These are phyloP conservation scores for Lichenothelia convexa DNA, from an alignment of 495 filamentous ascomycete species.

Conservation along the genomic window DNA sequence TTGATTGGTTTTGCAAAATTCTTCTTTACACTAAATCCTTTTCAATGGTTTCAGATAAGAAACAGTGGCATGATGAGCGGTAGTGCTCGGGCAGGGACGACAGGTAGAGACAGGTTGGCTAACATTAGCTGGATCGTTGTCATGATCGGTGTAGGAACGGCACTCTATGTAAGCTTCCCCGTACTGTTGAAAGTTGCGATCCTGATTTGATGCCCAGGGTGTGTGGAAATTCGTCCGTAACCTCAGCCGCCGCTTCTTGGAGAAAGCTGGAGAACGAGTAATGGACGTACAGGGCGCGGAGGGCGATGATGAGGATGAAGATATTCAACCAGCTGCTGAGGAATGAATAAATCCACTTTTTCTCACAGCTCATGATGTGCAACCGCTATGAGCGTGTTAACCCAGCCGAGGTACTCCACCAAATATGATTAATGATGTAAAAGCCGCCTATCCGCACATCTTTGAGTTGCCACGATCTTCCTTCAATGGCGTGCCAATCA, in stretches of 20 bases:
- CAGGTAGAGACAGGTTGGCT: conserved; percentile 54
- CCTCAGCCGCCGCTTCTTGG: conserved; percentile 48
- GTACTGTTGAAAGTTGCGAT: neutral
- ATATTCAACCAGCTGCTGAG: conserved; percentile 1
- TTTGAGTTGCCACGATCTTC: conserved; percentile 75
- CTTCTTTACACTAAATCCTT: conserved; percentile 53
- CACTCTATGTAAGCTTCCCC: conserved; percentile 55
- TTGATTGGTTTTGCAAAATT: conserved; percentile 72
- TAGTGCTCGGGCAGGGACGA: conserved; percentile 33
- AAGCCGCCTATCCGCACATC: conserved; percentile 39
- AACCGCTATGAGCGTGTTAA: neutral
- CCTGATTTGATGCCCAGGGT: conserved; percentile 28
- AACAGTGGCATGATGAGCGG: conserved; percentile 28
- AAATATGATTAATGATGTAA: neutral
- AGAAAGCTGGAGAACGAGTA: conserved; percentile 59
- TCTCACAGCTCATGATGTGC: no score
- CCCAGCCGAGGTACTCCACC: neutral
- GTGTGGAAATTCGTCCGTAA: conserved; percentile 63
- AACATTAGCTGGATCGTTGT: conserved; percentile 61
- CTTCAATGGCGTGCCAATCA: conserved; percentile 71
- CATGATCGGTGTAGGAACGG: conserved; percentile 59
- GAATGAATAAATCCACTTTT: neutral
- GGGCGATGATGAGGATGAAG: conserved; percentile 47
- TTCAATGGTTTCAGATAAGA: conserved; percentile 57
- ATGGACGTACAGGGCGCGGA: conserved; percentile 67